Conservation (phyloP, 176 grass and related monocot species). For the Phragmites australis region DNA sequence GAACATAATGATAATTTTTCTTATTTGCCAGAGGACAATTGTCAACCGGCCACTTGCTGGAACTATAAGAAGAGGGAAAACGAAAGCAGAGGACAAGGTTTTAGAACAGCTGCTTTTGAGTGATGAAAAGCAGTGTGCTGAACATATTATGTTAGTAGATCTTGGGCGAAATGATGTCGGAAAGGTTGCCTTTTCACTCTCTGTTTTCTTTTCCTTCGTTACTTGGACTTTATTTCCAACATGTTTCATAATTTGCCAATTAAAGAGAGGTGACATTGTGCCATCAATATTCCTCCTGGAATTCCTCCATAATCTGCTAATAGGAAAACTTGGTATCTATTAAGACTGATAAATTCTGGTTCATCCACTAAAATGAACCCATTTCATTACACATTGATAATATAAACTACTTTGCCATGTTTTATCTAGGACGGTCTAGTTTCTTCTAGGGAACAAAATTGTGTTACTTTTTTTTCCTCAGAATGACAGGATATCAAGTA, state of each 20-base stretch:
- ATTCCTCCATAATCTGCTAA: not conserved
- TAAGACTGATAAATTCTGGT: not conserved
- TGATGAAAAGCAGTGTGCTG: slow-evolving; percentile 89
- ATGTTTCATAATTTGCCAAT: not conserved
- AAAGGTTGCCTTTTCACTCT: slow-evolving; percentile 43
- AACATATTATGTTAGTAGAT: slow-evolving; percentile 96
- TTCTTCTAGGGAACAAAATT: not conserved
- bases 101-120: slow-evolving; percentile 69
- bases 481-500: not conserved
- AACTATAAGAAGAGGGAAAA: slow-evolving; percentile 76
- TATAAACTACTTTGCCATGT: not conserved
- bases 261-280: not conserved
- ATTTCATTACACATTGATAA: not conserved
- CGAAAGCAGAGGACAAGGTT: slow-evolving; percentile 68
- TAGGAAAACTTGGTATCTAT: not conserved
- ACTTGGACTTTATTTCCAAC: not conserved
- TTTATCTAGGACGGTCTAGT: not conserved
- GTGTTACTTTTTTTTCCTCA: not conserved
- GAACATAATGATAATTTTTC: not conserved
- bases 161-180: slow-evolving; percentile 92
- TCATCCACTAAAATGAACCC: not conserved
- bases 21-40: slow-evolving; percentile 55
- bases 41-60: slow-evolving; percentile 93
- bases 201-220: not conserved
- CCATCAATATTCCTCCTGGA: not conserved